Evolutionary conservation across 192 early-diverging fungal genomes (phyloP).

Genomic region (Borealophlyctis nickersoniae): DNA sequence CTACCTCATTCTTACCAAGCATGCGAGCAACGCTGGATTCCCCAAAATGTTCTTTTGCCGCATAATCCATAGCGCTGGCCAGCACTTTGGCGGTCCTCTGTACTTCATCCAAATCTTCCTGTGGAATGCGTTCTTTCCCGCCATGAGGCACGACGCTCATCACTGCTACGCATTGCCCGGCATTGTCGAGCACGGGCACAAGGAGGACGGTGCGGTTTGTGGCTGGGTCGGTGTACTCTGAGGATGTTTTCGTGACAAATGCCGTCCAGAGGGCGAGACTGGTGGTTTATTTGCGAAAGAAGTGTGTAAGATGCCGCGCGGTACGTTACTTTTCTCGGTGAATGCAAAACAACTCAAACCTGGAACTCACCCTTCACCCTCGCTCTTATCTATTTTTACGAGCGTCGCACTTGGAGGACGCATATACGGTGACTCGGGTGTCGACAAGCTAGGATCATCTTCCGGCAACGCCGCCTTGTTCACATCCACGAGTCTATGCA

Average conservation of each 20-base stretch:
- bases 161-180: constrained; percentile 32
- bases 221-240: constrained; percentile 6
- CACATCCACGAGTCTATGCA: neutral
- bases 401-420: constrained; percentile 14
- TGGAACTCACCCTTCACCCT: constrained; percentile 7
- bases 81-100: constrained; percentile 25
- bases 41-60: constrained; percentile 27
- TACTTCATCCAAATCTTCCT: constrained; percentile 41
- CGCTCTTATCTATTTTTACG: neutral
- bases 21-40: neutral
- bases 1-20: neutral
- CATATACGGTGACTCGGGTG: constrained; percentile 12
- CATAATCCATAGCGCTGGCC: constrained; percentile 11
- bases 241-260: neutral
- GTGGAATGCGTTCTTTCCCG: constrained; percentile 13
- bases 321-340: neutral
- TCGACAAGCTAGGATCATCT: neutral
- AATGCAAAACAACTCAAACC: neutral
- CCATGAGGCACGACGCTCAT: constrained; percentile 17
- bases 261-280: neutral
- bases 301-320: neutral
- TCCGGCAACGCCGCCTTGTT: too few relatives aligned
- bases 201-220: constrained; percentile 1
- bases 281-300: too few relatives aligned
- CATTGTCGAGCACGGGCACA: constrained; percentile 36